Base-by-base conservation (phyloP, 1,139 yeast species). In the Pichia inconspicua region DNA sequence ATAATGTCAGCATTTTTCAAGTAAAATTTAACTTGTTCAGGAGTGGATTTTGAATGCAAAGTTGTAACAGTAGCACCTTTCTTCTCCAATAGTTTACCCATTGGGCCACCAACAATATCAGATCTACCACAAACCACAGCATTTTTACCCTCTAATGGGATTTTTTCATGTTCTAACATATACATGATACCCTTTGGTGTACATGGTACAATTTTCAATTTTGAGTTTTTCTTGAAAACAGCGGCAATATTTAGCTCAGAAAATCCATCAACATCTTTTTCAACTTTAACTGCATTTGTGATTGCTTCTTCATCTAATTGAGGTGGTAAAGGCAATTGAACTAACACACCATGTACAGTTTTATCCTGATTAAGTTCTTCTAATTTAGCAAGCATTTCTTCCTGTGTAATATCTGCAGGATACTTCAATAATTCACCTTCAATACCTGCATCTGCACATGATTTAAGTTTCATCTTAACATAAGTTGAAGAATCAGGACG, bases 71-170 rank as follows among this genome's bases (percentile, higher is more conserved):
- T 84, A 51, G 88, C 86, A 60, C 85, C 83, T 58, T 74, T 78
- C 56, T 81, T 81, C 60, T 79, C 81, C 60, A 84, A 71, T 68
- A 84, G 68, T 45, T 86, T 80, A 5, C 89, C 82, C 28, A 84
- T 82, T 42, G 94, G 94, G 32, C 84, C 82, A 52, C 94, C 94
- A 35, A 84, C 94, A 55, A 84, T 84, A 65, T 84, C 90, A 11
- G 90, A 83, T 64, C 94, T 75, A 40, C 94, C 94, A 56, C 85
- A 68, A 12, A 84, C 89, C 42, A 84, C 92, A 2, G 88, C 92
- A 58, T 77, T 75, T 57, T 82, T 80, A 48, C 92, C 92, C 47
- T 74, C 64, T 52, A 84, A 66, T 28, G 68, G 66, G 44, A 80
- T 69, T 3, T 82, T 80, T 25, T 86, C 78, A 53, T 83, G 77